Base-by-base conservation (phyloP, 768 basidiomycete species). In the Asterophora parasitica region DNA sequence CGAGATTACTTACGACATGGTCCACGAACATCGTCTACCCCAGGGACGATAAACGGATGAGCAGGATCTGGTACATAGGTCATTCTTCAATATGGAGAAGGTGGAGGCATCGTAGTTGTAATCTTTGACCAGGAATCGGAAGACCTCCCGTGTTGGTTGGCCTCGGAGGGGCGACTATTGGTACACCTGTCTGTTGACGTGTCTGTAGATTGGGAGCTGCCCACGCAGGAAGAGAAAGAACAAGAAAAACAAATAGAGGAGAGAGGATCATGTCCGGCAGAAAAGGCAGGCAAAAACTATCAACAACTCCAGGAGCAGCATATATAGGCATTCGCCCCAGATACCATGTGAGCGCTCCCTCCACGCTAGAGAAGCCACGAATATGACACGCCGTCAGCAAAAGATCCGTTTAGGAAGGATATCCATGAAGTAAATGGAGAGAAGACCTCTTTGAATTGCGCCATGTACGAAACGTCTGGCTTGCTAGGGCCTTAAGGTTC, bases 1-100 rank as follows among this genome's bases (percentile, higher is more conserved):
- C 9, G 17, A 15, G 28, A 19, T 20, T 19, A 27, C 50, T 42
- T n/a, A 54, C 53, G 53, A 26, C 50, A 54, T 42, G 53, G 53
- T 38, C 53, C 53, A 36, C 50, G 53, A 20, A 48, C 43, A 17
- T 51, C 53, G 1, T 48, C 26, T 17, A 8, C 35, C 4, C 36
- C 31, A 17, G 53, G 53, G 6, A 46, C 23, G 33, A 51, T 20
- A 15, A 35, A 54, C 17, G 49, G 53, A 32, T 54, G 49, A 9
- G 37, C 43, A 28, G 28, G 40, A 11, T 54, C 53, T 54, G 23
- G 10, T 38, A 32, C 19, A 20, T 40, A 20, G 13, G 1, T 19
- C 17, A 1, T 23, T 33, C 9, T 10, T 31, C n/a, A 41, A 38
- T 13, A 31, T 15, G 7, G 31, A n/a, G 8, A 39, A 13, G 23